A percentile compares a stretch with the other conserved stretches of the same genome.
Conservation (phyloP, 2,329 filamentous ascomycete species). For the Penicillium corylophilum region DNA sequence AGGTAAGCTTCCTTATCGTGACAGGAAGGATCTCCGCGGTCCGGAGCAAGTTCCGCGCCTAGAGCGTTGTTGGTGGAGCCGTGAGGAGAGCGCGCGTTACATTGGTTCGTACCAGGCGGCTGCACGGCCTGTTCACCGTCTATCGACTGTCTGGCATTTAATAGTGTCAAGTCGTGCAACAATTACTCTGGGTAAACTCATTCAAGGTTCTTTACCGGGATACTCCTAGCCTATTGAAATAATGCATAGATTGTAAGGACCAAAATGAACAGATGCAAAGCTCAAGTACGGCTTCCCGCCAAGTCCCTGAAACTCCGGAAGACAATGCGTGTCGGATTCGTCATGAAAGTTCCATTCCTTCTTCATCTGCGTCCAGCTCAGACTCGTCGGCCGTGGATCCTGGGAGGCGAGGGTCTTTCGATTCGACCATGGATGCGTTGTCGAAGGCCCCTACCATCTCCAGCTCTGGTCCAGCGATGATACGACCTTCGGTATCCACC, state of each 20-base stretch:
- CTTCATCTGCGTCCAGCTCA: slow-evolving; percentile 48
- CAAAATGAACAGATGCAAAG: background rate
- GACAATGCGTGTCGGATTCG: slow-evolving; percentile 19
- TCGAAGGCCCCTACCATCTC: slow-evolving; percentile 58
- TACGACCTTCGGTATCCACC: slow-evolving; percentile 86
- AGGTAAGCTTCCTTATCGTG: slow-evolving; percentile 23
- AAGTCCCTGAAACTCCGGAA: slow-evolving; percentile 16
- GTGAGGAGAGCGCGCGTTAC: background rate
- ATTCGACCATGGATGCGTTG: slow-evolving; percentile 40
- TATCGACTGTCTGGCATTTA: background rate
- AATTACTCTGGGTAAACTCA: background rate
- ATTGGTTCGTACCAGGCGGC: background rate
- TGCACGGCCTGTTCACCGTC: slow-evolving; percentile 17
- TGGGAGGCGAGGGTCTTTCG: slow-evolving; percentile 31
- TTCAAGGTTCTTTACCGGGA: background rate
- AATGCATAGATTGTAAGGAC: background rate
- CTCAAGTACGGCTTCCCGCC: slow-evolving; percentile 3
- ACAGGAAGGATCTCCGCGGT: slow-evolving; percentile 26
- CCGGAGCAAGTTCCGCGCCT: slow-evolving; percentile 22
- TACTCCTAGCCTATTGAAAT: background rate
- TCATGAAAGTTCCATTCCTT: slow-evolving; percentile 48
- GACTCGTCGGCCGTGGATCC: slow-evolving; percentile 36
- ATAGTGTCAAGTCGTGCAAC: no score
- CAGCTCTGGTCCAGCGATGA: slow-evolving; percentile 84
- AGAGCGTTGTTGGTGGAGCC: slow-evolving; percentile 18